phyloP scores from a whole-genome alignment of 805 yeast genomes.

The Candida arabinofermentans region DNA sequence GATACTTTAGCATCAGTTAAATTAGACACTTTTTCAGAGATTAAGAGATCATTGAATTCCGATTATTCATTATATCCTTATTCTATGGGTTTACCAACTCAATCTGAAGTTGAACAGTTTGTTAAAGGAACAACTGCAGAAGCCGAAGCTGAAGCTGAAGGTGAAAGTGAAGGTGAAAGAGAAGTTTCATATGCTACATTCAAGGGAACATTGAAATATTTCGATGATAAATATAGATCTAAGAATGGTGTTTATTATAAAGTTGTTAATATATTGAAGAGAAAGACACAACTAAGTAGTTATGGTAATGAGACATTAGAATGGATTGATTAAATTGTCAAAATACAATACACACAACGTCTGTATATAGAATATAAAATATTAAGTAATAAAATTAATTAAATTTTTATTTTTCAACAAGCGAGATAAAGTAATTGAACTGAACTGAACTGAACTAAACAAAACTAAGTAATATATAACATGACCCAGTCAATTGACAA shows the following conservation, averaged over 20 bases:
- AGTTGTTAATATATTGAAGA: constrained; percentile 52
- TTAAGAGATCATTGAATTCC: constrained; percentile 30
- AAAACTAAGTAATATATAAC: too few relatives aligned
- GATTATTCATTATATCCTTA: constrained; percentile 47
- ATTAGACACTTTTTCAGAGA: constrained; percentile 35
- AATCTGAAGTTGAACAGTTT: constrained; percentile 43
- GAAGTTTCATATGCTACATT: constrained; percentile 63
- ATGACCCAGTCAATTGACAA: background rate
- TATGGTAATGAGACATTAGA: constrained; percentile 40
- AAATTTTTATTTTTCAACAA: background rate
- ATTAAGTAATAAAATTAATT: background rate
- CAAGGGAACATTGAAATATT: constrained; percentile 62
- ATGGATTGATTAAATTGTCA: constrained; percentile 42
- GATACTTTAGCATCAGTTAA: constrained; percentile 30
- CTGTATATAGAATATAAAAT: too few relatives aligned
- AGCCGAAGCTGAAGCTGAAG: constrained; percentile 63
- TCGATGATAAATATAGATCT: constrained; percentile 43
- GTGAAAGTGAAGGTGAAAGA: constrained; percentile 61
- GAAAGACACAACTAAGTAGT: constrained; percentile 48
- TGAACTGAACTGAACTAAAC: too few relatives aligned
- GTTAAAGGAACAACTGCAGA: background rate
- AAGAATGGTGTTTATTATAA: constrained; percentile 63
- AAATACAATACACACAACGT: too few relatives aligned
- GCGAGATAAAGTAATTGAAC: too few relatives aligned
- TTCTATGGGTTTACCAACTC: constrained; percentile 74